Conservation (phyloP, 768 basidiomycete genomes). For the Phlebiopsis flavidoalba region DNA sequence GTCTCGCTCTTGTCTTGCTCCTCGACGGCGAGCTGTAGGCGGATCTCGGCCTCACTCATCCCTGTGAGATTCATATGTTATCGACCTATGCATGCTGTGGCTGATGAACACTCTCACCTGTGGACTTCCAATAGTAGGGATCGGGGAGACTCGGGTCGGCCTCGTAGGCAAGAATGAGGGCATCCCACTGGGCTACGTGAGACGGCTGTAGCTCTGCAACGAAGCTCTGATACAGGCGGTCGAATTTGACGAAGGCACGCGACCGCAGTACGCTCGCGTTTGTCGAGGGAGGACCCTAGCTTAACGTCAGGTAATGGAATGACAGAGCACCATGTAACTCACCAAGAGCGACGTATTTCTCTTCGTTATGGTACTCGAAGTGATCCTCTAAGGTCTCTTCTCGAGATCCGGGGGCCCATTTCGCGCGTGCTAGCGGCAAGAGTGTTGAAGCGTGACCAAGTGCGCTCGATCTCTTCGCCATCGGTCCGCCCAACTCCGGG, state of each 20-base stretch:
- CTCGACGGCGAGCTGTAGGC: conserved; percentile 20
- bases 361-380: conserved; percentile 32
- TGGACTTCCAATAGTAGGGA: conserved; percentile 10
- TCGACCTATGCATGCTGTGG: too few relatives aligned
- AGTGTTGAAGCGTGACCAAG: conserved; percentile 31
- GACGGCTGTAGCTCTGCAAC: not conserved
- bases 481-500: conserved; percentile 23
- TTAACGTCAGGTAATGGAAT: too few relatives aligned
- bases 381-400: conserved; percentile 33
- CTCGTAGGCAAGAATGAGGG: conserved; percentile 20
- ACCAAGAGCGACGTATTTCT: conserved; percentile 27
- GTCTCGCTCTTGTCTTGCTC: not conserved
- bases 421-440: conserved; percentile 28
- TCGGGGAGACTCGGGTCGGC: conserved; percentile 15
- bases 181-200: conserved; percentile 16
- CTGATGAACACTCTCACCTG: too few relatives aligned
- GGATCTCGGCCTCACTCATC: conserved; percentile 12
- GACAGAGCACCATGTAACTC: too few relatives aligned
- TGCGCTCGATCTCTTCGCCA: conserved; percentile 33
- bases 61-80: conserved; percentile 6
- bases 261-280: too few relatives aligned
- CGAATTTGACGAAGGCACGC: too few relatives aligned
- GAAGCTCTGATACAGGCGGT: not conserved
- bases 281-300: not conserved
- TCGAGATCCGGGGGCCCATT: conserved; percentile 30